Base-by-base conservation (phyloP, 1,284 basidiomycete species). In the Rhodotorula glutinis region DNA sequence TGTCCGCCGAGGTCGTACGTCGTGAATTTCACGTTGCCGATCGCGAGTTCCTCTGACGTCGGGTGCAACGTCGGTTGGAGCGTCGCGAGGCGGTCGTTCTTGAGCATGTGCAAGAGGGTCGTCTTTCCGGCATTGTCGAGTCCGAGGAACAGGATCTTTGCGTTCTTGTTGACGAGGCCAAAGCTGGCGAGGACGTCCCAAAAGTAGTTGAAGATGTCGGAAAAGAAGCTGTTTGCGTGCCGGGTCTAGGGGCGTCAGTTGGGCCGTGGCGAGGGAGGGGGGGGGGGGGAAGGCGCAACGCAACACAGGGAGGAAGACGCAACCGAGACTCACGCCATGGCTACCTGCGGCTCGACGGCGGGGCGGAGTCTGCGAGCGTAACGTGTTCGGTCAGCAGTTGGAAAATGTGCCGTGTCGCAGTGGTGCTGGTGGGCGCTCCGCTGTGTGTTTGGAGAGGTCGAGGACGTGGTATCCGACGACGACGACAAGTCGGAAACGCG, bases 81-180 rank as follows among this genome's bases (percentile, higher is more conserved):
- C 38, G 93, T 96, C 33, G 96, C 96, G 69, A 98, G 85, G 76
- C 96, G 87, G 83, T 98, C 96, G 78, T 98, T 99, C 86, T 99
- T 99, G 78, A 99, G 85, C 96, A 98, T 98, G 82, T 99, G 96
- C 75, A 98, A 82, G 60, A 98, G 85, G 51, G 96, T 98, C 94
- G 96, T 99, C 86, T 99, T 99, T 77, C 96, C 96, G 65, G 96
- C 96, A 57, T 75, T 75, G 66, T 75, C 96, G 62, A 98, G 86
- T 76, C 96, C 96, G 64, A 98, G 86, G 87, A 99, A 99, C 74
- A 99, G 86, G 80, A 99, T 97, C 86, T 98, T 98, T 75, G 95
- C 95, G 78, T 96, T 97, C 88, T 98, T 98, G 86, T 97, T 92
- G 81, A 92, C 81, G 77, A 98, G 85, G 75, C 95, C 92, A 54